Percentiles rank a stretch among this genome's conserved stretches.
Evolutionary conservation across 805 yeast genomes (phyloP).

Genomic region (Candida awuae): DNA sequence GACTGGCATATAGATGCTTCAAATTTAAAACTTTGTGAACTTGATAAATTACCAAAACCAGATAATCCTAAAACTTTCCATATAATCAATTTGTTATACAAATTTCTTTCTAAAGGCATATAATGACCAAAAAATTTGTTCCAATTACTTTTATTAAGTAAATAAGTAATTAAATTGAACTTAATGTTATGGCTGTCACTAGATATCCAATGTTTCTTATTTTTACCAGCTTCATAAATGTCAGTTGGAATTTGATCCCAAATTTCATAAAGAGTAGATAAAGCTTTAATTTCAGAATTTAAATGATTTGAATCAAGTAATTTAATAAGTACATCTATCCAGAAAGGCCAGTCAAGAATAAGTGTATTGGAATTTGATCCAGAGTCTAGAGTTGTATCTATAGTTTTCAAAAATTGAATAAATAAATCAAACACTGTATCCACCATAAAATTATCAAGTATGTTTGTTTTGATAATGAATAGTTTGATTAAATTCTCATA

Average conservation of each 20-base stretch:
- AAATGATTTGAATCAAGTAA: conserved; percentile 59
- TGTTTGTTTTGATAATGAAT: conserved; percentile 18
- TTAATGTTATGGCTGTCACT: conserved; percentile 34
- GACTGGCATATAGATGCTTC: conserved; percentile 15
- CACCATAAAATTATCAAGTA: conserved; percentile 20
- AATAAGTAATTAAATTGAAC: conserved; percentile 45
- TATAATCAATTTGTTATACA: conserved; percentile 55
- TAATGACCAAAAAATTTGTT: conserved; percentile 61
- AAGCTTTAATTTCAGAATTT: conserved; percentile 51
- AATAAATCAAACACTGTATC: conserved; percentile 20
- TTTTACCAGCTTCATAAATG: conserved; percentile 4
- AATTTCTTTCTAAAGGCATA: conserved; percentile 68
- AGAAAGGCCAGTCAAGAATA: conserved; percentile 61
- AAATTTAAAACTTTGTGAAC: conserved; percentile 9
- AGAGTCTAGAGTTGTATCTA: no score
- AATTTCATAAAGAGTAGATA: conserved; percentile 60
- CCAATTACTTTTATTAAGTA: conserved; percentile 47
- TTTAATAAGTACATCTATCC: conserved; percentile 53
- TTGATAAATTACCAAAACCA: conserved; percentile 9
- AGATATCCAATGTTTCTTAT: conserved; percentile 29
- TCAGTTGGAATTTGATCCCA: conserved; percentile 60
- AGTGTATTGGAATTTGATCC: conserved; percentile 9
- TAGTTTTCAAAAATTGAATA: conserved; percentile 19
- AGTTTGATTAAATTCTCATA: conserved; percentile 21
- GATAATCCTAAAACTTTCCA: conserved; percentile 47